Evolutionary conservation across 805 yeast species (phyloP).

Genomic region (Candida verbasci): DNA sequence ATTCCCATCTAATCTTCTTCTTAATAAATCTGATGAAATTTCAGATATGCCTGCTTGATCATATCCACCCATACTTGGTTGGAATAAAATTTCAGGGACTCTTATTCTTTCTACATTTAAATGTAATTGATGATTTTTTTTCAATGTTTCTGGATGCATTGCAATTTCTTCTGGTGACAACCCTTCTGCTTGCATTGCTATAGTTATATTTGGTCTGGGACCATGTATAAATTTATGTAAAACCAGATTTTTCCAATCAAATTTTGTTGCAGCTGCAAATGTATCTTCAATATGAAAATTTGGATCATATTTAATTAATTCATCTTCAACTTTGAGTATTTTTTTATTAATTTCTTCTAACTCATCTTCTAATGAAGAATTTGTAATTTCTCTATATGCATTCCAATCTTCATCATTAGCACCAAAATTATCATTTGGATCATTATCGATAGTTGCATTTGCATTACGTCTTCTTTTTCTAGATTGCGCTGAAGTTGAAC

Average conservation of each 20-base stretch:
- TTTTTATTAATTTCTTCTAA: slow-evolving; percentile 69
- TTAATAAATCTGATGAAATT: slow-evolving; percentile 60
- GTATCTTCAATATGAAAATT: slow-evolving; percentile 83
- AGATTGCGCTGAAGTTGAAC: slow-evolving; percentile 42
- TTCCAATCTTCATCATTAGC: slow-evolving; percentile 96
- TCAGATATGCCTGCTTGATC: slow-evolving; percentile 96
- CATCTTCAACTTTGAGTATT: slow-evolving; percentile 63
- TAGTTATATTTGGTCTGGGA: slow-evolving; percentile 74
- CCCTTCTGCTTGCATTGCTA: slow-evolving; percentile 40
- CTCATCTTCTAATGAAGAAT: slow-evolving; percentile 71
- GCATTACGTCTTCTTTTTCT: slow-evolving; percentile 43
- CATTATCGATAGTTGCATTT: slow-evolving; percentile 75
- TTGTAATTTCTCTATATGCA: slow-evolving; percentile 77
- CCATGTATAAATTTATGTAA: slow-evolving; percentile 87
- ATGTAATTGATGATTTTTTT: slow-evolving; percentile 86
- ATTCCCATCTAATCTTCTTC: slow-evolving; percentile 54
- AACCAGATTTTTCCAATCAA: slow-evolving; percentile 78
- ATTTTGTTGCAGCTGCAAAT: slow-evolving; percentile 59
- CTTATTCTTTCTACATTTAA: slow-evolving; percentile 85
- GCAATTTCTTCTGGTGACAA: slow-evolving; percentile 40
- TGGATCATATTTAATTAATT: slow-evolving; percentile 78
- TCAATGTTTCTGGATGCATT: slow-evolving; percentile 59
- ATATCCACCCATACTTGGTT: slow-evolving; percentile 89
- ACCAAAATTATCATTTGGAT: slow-evolving; percentile 91
- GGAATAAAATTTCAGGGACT: slow-evolving; percentile 88